Base-by-base conservation (phyloP, 805 yeast species). In the Ogataea methanolica region DNA sequence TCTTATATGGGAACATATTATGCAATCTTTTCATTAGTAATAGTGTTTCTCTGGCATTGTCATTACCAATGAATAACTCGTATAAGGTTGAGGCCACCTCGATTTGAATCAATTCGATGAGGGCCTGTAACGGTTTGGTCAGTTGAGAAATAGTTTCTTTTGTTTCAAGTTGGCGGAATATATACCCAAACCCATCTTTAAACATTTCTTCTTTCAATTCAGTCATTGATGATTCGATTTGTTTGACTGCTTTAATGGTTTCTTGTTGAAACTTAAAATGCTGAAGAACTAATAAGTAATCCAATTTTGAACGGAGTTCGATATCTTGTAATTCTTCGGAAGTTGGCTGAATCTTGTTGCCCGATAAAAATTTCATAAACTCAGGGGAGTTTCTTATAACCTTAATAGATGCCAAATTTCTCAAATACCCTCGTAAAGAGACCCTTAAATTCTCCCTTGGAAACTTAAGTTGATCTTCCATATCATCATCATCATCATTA, bases 21-120 rank as follows among this genome's bases (percentile, higher is more conserved):
- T 92, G 97, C 36, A 94, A 68, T 48, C 83, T 78, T 53, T 80
- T 80, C 33, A 86, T 69, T 59, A 88, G 89, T 12, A 77, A 74
- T 56, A 85, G 82, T 56, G 87, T 71, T 56, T 88, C 96, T 50
- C 82, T 79, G 1, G 96, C 82, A 51, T 80, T 80, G 62, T 92
- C 98, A 45, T 80, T 83, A 1, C 92, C 94, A 22, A 92, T 70
- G 56, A 90, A 85, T 36, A 85, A 56, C 53, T 88, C 89, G 65
- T 88, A 91, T 3, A 92, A 68, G 0, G 96, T 84, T 0, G 96
- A 86, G 0, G 97, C 88, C 8, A 88, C 66, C 61, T 90, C 92
- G 11, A 92, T 78, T 51, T 89, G 81, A 50, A 85, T 78, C 88
- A 96, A 85, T 55, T 87, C 89, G 38, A 88, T 72, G 53, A 91